Evolutionary conservation across 2,329 filamentous ascomycete species (phyloP), one percentile per base, ranked within the genome.

Genomic region (Alternaria consortialis): DNA sequence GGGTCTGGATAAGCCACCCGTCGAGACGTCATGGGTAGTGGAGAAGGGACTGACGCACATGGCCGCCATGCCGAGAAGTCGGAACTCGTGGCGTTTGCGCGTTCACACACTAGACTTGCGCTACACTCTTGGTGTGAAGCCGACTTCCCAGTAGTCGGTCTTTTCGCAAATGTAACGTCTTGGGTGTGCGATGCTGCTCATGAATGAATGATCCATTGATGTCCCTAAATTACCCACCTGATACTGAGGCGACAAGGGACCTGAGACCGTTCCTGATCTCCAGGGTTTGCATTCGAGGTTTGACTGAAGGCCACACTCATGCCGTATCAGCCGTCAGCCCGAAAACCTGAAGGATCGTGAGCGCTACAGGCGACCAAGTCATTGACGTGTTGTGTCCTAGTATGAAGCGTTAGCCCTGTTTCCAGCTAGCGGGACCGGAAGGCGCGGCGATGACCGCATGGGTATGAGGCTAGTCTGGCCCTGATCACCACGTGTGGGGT

Each of bases 381-480:
- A 74, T 74, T 68, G 73, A 73, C 46, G 68, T 69, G 52, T 75
- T 73, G 64, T 76, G 74, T 15, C 68, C 74, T 76, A 55, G 23
- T 13, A 39, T 54, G 43, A 43, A 29, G 53, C 53, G 56, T 70
- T 63, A 71, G 63, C 47, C 39, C 44, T 48, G 36, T 52, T 63
- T 56, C 34, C 36, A 50, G 48, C 48, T 54, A 62, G 53, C 52
- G 58, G 42, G 36, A 3, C 37, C 59, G 57, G 59, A 50, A 56
- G 17, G 32, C 46, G 50, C 54, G 43, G 52, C 57, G 27, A 63
- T 62, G 63, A 64, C 60, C 46, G 42, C 65, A 66, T 67, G 46
- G 52, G 36, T 61, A 37, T 29, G 32, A 40, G 53, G 11, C 57
- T 42, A 43, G 53, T 31, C 32, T 29, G 53, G 40, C 36, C 47